Evolutionary conservation across 108 stramenopile species (phyloP).

Genomic region (Pseudonitzschia multistriata): DNA sequence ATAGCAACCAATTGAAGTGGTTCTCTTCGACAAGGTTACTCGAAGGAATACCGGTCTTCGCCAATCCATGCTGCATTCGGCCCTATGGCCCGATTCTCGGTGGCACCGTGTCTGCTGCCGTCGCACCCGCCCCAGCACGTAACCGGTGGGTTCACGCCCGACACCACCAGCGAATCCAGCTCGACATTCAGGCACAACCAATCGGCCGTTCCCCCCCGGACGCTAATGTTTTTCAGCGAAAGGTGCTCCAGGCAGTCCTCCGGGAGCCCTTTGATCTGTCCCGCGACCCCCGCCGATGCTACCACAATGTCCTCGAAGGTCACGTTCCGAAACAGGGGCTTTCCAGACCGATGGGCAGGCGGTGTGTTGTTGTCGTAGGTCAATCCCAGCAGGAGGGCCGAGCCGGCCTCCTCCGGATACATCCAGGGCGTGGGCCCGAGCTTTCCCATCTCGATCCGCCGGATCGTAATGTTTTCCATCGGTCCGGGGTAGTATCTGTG

Average conservation of each 20-base stretch:
- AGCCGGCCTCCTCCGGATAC: constrained; percentile 8
- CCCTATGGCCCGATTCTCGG: neutral
- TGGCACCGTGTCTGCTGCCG: neutral
- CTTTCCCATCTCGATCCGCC: constrained; percentile 6
- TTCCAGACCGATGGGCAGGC: neutral
- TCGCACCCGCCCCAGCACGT: constrained; percentile 7
- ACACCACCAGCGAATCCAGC: neutral
- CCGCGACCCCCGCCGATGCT: constrained; percentile 8
- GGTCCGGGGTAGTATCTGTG: constrained; percentile 17
- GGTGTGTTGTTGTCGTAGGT: neutral
- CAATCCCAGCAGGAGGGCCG: constrained; percentile 1
- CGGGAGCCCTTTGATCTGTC: constrained; percentile 2
- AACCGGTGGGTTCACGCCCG: constrained; percentile 3
- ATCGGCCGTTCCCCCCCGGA: neutral
- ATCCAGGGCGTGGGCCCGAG: constrained; percentile 15
- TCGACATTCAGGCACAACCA: constrained; percentile 9
- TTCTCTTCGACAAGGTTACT: too few relatives aligned
- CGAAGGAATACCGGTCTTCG: too few relatives aligned
- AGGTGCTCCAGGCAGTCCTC: constrained; percentile 17
- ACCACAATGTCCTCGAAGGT: constrained; percentile 8
- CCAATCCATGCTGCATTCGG: too few relatives aligned
- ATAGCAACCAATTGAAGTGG: too few relatives aligned
- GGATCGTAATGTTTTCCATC: constrained; percentile 19
- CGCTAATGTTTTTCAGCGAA: neutral
- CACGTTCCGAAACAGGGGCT: constrained; percentile 9